phyloP scores from a whole-genome alignment of 495 filamentous ascomycete species.

The Collariella sp. region DNA sequence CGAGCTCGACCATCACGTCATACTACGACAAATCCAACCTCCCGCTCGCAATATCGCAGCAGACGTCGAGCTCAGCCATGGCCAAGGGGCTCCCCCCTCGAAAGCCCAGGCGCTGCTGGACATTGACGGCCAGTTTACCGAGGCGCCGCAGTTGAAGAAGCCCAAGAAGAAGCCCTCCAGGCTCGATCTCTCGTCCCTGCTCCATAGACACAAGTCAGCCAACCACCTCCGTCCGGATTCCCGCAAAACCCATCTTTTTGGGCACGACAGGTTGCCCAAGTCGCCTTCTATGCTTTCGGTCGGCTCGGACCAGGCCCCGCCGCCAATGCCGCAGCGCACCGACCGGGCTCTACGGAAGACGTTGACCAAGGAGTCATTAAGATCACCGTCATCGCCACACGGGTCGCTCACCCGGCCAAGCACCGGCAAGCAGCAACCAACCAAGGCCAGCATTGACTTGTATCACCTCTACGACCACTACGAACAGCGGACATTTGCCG shows the following conservation, averaged over 20 bases:
- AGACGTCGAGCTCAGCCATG: slow-evolving; percentile 48
- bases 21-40: slow-evolving; percentile 45
- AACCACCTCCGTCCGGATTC: slow-evolving; percentile 17
- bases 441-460: slow-evolving; percentile 26
- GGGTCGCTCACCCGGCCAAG: background rate
- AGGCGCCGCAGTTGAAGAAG: slow-evolving; percentile 20
- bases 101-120: slow-evolving; percentile 36
- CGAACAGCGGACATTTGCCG: slow-evolving; percentile 40
- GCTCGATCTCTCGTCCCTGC: slow-evolving; percentile 38
- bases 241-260: slow-evolving; percentile 16
- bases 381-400: slow-evolving; percentile 10
- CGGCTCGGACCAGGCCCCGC: slow-evolving; percentile 23
- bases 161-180: slow-evolving; percentile 39
- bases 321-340: slow-evolving; percentile 20
- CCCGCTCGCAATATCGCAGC: slow-evolving; percentile 46
- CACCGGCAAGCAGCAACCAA: slow-evolving; percentile 8
- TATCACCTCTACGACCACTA: slow-evolving; percentile 46
- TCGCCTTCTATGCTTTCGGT: slow-evolving; percentile 37
- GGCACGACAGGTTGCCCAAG: slow-evolving; percentile 24
- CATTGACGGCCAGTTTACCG: slow-evolving; percentile 27
- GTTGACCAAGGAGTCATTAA: slow-evolving; percentile 29
- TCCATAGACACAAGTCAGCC: slow-evolving; percentile 13
- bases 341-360: slow-evolving; percentile 22
- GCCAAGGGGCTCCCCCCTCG: slow-evolving; percentile 41
- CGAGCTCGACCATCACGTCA: slow-evolving; percentile 43